Evolutionary conservation across 768 basidiomycete species (phyloP), one percentile per base, ranked within the genome.

Genomic region (Agaricus sinodeliciosus): DNA sequence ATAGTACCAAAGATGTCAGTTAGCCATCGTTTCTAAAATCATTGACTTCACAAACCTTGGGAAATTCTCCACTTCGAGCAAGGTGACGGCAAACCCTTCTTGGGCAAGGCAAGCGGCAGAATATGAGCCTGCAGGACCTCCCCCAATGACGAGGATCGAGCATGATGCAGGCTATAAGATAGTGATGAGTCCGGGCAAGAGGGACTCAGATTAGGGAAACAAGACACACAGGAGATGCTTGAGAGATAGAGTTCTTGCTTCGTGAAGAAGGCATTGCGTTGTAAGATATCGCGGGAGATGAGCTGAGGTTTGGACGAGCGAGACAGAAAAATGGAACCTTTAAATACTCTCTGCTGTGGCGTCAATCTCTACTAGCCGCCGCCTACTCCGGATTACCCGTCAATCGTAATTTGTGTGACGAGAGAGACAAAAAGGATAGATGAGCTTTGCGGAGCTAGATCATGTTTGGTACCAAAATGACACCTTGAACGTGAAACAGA

Each of bases 101-200:
- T 80, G 66, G 4, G 78, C 77, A 13, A 83, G 72, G 34, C 72
- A 79, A 35, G 78, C 67, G 1, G 80, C 81, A 37, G 79, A 76
- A 59, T 80, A 82, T n/a, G 74, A 74, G 22, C 81, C 80, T 22
- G 77, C 75, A 43, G 81, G 81, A 34, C 81, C 81, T 19, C 77
- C 80, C 15, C 77, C 77, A 16, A 78, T 68, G 48, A 78, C 59
- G 8, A 78, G 70, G 53, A 78, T 64, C 42, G 72, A 69, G 25
- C 56, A 62, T 44, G 60, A 61, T 50, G 59, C 42, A 18, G 57
- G 54, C 27, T 44, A 26, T 6, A 15, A 28, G 26, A 44, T 6
- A 9, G 6, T 41, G 18, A 16, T 41, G 18, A 16, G 16, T 50
- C 40, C 18, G 9, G 3, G 9, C 13, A 27, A 16, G 16, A 8